Conservation (phyloP, 148 eudicot species). For the Diospyros lotus region DNA sequence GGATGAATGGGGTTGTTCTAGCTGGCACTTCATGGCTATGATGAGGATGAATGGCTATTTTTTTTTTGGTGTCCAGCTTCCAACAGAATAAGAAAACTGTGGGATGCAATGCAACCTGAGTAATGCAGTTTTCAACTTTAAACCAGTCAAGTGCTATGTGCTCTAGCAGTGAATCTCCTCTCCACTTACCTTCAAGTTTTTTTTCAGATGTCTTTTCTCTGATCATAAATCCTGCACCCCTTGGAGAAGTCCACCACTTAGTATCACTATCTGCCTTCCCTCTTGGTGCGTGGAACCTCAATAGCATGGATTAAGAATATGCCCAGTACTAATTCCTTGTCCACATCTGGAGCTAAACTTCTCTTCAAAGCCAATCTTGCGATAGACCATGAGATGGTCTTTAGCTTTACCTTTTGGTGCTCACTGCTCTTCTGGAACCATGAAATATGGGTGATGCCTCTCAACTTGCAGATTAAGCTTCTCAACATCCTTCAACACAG, state of each 20-base stretch:
- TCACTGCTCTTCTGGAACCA: constrained; percentile 14
- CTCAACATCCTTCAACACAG: no score
- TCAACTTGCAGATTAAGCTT: no score
- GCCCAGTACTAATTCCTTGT: constrained; percentile 42
- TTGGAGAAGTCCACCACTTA: constrained; percentile 90
- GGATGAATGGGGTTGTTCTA: no score
- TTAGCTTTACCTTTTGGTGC: constrained; percentile 59
- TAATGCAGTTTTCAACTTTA: constrained; percentile 59
- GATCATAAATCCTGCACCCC: constrained; percentile 80
- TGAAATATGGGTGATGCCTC: no score
- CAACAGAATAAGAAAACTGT: constrained; percentile 82
- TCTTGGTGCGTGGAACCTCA: constrained; percentile 51
- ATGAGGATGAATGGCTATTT: no score
- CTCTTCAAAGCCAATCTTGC: constrained; percentile 48
- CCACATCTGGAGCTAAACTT: constrained; percentile 38
- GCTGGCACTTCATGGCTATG: no score
- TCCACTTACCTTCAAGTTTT: constrained; percentile 60
- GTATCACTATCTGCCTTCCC: constrained; percentile 65
- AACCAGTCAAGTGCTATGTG: constrained; percentile 97
- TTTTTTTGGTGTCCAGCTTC: background rate
- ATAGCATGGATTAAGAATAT: constrained; percentile 48
- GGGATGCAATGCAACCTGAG: constrained; percentile 73
- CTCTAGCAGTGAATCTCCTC: constrained; percentile 90
- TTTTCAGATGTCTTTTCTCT: constrained; percentile 79
- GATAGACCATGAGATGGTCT: constrained; percentile 68